Base-by-base conservation (phyloP, 371 early-diverging fungal genomes). In the Circinella minor region DNA sequence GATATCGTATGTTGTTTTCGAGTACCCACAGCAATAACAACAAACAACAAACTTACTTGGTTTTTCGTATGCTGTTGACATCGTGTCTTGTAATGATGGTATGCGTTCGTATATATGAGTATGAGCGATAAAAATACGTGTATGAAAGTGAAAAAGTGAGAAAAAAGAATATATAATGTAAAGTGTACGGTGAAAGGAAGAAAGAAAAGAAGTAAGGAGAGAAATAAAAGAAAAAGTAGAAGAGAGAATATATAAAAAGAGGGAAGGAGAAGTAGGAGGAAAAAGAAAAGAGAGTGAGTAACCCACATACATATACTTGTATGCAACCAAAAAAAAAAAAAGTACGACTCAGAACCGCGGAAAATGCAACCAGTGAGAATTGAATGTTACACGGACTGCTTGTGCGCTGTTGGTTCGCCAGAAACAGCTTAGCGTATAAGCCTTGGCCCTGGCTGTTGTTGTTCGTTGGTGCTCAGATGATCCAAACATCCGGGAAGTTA, bases 371-470 rank as follows among this genome's bases (percentile, higher is more conserved):
- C 57, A 57, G 27, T 27, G 27, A 27, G 27, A 27, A 57, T 4
- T 57, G 57, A 57, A 57, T 57, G 57, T 57, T 57, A 27, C 57
- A 57, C 57, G 27, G 27, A 57, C 7, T 57, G 57, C 57, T 57
- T 57, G 57, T 57, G 57, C 57, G 57, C 57, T 57, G 4, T 34
- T 34, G 27, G 1, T 34, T 34, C 43, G 11, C 57, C 57, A 11
- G 34, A 57, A 57, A 13, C 18, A 57, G 57, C 27, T 27, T 57
- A 57, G 57, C 27, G 20, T 57, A 1, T 27, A 27, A 27, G 3
- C 27, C 1, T 27, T 57, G 27, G 57, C 57, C 57, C 57, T 57
- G 57, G 57, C 57, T 57, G 20, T 57, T 57, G 20, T 34, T 57
- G 7, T 8, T 57, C 57, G 43, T 43, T 43, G 6, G 6, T 43